These are phyloP conservation scores for Rutidosis leptorrhynchoides DNA, from an alignment of 129 eudicot genomes.

Conservation along the genomic window DNA sequence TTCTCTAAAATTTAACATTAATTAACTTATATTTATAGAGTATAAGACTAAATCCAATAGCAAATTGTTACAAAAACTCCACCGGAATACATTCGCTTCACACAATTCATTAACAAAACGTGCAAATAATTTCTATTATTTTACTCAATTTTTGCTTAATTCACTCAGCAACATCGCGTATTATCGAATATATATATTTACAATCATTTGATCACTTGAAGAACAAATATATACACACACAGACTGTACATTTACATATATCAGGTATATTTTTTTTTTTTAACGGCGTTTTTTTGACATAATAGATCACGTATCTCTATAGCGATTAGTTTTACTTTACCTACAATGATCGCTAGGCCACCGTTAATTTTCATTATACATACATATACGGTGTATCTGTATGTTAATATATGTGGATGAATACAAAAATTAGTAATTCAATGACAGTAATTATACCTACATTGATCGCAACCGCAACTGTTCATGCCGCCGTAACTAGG, in stretches of 20 bases:
- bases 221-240: too few relatives aligned
- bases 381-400: neutral
- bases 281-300: too few relatives aligned
- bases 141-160: neutral
- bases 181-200: neutral
- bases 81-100: conserved; percentile 31
- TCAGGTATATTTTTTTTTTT: too few relatives aligned
- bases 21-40: conserved; percentile 1
- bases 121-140: neutral
- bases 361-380: too few relatives aligned
- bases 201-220: neutral
- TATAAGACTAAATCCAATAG: conserved; percentile 24
- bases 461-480: conserved; percentile 46
- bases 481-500: conserved; percentile 20
- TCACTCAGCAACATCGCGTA: conserved; percentile 7
- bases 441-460: conserved; percentile 37
- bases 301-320: neutral
- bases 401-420: too few relatives aligned
- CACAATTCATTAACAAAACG: conserved; percentile 15
- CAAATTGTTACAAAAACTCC: conserved; percentile 31
- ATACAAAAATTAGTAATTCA: neutral
- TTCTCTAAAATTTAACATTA: neutral
- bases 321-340: neutral
- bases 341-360: neutral
- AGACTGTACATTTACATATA: too few relatives aligned